Conservation (phyloP, 2,329 filamentous ascomycete genomes). For the Epichloe hybrida region DNA sequence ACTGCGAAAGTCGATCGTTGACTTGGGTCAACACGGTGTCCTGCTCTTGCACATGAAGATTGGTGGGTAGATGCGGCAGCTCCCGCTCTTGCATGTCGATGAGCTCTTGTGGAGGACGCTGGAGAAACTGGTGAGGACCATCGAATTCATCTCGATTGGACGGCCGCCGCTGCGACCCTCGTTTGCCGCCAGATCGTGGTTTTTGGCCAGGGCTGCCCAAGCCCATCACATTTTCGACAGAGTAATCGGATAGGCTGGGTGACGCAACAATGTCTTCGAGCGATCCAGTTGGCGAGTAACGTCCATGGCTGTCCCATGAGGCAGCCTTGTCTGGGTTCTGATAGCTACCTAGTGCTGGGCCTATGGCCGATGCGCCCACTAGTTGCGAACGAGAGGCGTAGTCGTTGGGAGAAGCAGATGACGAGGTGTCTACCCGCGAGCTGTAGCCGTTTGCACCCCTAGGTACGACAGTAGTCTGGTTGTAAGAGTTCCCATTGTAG, state of each 20-base stretch:
- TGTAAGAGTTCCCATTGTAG: constrained; percentile 24
- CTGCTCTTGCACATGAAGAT: constrained; percentile 72
- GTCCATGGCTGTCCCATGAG: constrained; percentile 26
- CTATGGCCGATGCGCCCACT: constrained; percentile 21
- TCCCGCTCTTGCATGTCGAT: constrained; percentile 68
- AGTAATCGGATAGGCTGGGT: constrained; percentile 47
- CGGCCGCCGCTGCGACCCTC: constrained; percentile 49
- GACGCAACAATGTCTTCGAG: constrained; percentile 46
- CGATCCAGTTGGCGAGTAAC: constrained; percentile 44
- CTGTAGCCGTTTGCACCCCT: constrained; percentile 19
- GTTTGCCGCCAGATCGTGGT: constrained; percentile 33
- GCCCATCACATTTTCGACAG: constrained; percentile 36
- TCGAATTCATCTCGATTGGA: constrained; percentile 84
- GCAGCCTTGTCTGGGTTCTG: constrained; percentile 19
- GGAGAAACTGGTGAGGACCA: constrained; percentile 70
- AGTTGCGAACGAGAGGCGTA: constrained; percentile 31
- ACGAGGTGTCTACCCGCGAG: constrained; percentile 26
- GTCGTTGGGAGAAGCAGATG: constrained; percentile 21
- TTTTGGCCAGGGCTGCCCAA: constrained; percentile 26
- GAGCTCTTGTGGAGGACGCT: constrained; percentile 55
- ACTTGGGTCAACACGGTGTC: constrained; percentile 67
- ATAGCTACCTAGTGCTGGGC: constrained; percentile 22
- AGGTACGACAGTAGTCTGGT: constrained; percentile 10
- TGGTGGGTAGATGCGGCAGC: constrained; percentile 68
- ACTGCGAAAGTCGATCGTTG: constrained; percentile 73